Percentiles rank a stretch among this genome's conserved stretches.
These are phyloP conservation scores for Uronychia binucleata DNA, from an alignment of 73 alveolate genomes.

Conservation along the genomic window DNA sequence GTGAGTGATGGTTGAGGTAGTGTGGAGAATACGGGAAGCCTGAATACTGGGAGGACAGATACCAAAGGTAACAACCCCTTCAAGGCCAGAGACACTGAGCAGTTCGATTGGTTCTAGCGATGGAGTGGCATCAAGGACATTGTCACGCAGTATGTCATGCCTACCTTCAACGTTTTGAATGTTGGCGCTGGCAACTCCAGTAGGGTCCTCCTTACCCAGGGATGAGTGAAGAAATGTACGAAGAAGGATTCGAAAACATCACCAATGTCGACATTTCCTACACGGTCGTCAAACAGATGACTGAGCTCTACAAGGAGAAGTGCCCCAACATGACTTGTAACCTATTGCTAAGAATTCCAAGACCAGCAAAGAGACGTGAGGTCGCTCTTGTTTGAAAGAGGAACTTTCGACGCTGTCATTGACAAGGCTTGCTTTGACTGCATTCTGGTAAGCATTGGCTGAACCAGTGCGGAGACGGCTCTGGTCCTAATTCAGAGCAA, in stretches of 20 bases:
- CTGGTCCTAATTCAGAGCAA: slow-evolving; percentile 91
- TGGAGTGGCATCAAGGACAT: slow-evolving; percentile 95
- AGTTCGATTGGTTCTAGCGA: slow-evolving; percentile 97
- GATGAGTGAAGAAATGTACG: slow-evolving; percentile 97
- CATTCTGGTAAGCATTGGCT: slow-evolving; percentile 44
- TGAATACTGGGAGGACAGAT: slow-evolving; percentile 98
- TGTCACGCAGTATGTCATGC: slow-evolving; percentile 83
- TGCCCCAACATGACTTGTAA: slow-evolving; percentile 87
- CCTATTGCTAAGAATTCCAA: slow-evolving; percentile 3
- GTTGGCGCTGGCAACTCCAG: slow-evolving; percentile 98
- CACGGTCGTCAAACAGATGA: slow-evolving; percentile 93
- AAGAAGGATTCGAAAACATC: slow-evolving; percentile 94
- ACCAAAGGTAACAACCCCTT: slow-evolving; percentile 73
- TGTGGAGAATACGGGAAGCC: slow-evolving; percentile 98
- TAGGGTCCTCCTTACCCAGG: slow-evolving; percentile 42
- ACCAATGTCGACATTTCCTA: slow-evolving; percentile 92
- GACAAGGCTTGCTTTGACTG: slow-evolving; percentile 97
- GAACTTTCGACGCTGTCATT: slow-evolving; percentile 90
- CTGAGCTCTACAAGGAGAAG: slow-evolving; percentile 93
- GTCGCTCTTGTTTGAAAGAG: slow-evolving; percentile 82
- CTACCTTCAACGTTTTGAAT: slow-evolving; percentile 87
- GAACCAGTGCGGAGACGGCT: slow-evolving; percentile 90
- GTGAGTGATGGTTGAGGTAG: no score
- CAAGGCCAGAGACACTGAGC: slow-evolving; percentile 88
- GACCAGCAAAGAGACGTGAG: slow-evolving; percentile 91